Base-by-base conservation (phyloP, 2,329 filamentous ascomycete species). In the Rachicladosporium sp. region DNA sequence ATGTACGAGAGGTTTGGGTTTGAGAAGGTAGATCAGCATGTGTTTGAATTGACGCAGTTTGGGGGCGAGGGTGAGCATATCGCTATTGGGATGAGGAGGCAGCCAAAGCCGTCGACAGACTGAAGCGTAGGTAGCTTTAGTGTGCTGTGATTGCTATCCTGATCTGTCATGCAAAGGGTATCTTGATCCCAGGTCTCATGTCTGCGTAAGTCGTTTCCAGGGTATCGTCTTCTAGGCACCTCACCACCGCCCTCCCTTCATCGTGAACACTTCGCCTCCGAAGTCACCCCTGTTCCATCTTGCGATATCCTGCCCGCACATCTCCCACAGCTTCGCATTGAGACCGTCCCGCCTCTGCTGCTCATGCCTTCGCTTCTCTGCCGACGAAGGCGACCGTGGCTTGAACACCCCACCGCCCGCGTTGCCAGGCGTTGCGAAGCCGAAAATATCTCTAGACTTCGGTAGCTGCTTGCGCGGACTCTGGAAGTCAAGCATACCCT, bases 261-360 rank as follows among this genome's bases (percentile, higher is more conserved):
- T 49, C 30, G 35, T 39, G 34, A 57, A 53, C 9, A 44, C 41
- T 33, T 46, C 42, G 1, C 47, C 53, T 12, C 51, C 56, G 44
- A 60, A 60, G 31, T 60, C 57, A 2, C 57, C 56, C 7, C 50
- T 44, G 42, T 59, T 60, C 56, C 56, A 60, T 33, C 51, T 42
- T 41, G 37, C 42, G 7, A 60, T 46, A 47, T 60, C 53, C 10
- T 43, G 35, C 31, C 54, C 55, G 38, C 56, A 58, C 23, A 50
- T 40, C 31, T 47, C 42, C 57, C 57, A 60, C 4, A 60, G 7
- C 23, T 27, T 27, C 4, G 23, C 23, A 6, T 27, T 27, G 23
- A 27, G 23, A 27, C 23, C 8, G 23, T 27, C 23, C 23, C 23
- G 43, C 44, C 44, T 52, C 19, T 42, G 36, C 23, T 38, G 37